Evolutionary conservation across 306 rosid species (phyloP).

Genomic region (apple (Malus domestica)): ASM211411v1 NC_041803.1:13046001-13046500

Average conservation of each 20-base stretch:
- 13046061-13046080: background rate
- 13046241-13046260: background rate
- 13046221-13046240: slow-evolving; percentile 10
- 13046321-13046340: background rate
- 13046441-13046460: too few species aligned
- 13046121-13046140: background rate
- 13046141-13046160: background rate
- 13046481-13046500: too few species aligned
- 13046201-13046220: slow-evolving; percentile 56
- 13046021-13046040: slow-evolving; percentile 76
- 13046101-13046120: background rate
- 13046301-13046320: background rate
- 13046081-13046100: background rate
- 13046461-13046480: background rate
- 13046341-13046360: background rate
- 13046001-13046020: slow-evolving; percentile 77
- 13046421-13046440: too few species aligned
- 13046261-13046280: background rate
- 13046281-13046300: background rate
- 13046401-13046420: too few species aligned
- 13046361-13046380: too few species aligned
- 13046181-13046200: slow-evolving; percentile 44
- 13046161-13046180: slow-evolving; percentile 20
- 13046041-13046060: slow-evolving; percentile 18
- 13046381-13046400: too few species aligned